Conservation (phyloP, 805 yeast genomes). For the Saccharomycopsis lassenensis region DNA sequence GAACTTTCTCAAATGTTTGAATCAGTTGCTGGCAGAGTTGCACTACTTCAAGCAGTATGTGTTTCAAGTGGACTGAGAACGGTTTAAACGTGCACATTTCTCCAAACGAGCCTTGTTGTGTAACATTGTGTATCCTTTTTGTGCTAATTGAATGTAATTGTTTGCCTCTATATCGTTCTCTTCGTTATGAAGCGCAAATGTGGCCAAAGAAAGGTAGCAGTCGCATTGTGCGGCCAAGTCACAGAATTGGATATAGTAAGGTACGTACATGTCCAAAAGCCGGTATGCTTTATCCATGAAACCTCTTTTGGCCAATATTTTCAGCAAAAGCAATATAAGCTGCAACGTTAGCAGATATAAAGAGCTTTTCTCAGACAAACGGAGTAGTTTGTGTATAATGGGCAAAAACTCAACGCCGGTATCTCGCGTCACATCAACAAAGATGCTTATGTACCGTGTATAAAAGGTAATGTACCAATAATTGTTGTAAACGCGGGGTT, state of each 20-base stretch:
- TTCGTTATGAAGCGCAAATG: too few relatives aligned
- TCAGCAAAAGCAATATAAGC: slow-evolving; percentile 35
- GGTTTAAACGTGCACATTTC: too few relatives aligned
- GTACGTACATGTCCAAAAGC: slow-evolving; percentile 33
- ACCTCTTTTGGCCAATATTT: slow-evolving; percentile 32
- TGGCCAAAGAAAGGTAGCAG: slow-evolving; percentile 28
- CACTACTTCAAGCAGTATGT: too few relatives aligned
- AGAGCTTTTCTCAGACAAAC: slow-evolving; percentile 36
- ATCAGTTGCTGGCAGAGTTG: too few relatives aligned
- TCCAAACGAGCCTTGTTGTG: too few relatives aligned
- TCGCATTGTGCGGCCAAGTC: slow-evolving; percentile 30
- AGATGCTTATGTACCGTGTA: slow-evolving; percentile 35
- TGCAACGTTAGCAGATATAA: slow-evolving; percentile 35
- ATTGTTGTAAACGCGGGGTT: slow-evolving; percentile 24
- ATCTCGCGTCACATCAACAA: slow-evolving; percentile 22
- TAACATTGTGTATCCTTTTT: too few relatives aligned
- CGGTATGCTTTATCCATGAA: slow-evolving; percentile 33
- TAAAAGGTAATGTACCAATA: slow-evolving; percentile 37
- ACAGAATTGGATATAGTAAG: slow-evolving; percentile 32
- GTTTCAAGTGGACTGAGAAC: too few relatives aligned
- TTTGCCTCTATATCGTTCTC: too few relatives aligned
- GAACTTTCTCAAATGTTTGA: too few relatives aligned
- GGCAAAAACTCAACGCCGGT: slow-evolving; percentile 40
- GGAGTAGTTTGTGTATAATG: slow-evolving; percentile 37
- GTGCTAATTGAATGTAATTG: too few relatives aligned